Evolutionary conservation across 2,329 filamentous ascomycete species (phyloP).

Genomic region (Penicillium janthinellum): DNA sequence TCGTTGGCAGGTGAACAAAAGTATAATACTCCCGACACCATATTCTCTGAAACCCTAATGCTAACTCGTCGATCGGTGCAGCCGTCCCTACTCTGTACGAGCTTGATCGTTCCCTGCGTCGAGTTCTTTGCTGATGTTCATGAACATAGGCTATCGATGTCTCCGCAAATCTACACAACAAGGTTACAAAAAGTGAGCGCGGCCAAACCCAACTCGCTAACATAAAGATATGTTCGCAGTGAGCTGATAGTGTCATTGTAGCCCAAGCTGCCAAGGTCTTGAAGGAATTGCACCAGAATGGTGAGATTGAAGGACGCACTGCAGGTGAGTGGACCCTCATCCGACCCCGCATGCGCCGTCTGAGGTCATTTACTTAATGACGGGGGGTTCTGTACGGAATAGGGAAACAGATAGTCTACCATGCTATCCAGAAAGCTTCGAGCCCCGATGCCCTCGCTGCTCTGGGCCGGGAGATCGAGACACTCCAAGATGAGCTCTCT

Average conservation of each 20-base stretch:
- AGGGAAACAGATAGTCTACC: conserved; percentile 66
- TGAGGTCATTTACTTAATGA: not conserved
- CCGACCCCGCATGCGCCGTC: not conserved
- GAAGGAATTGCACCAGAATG: conserved; percentile 63
- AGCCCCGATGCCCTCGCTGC: conserved; percentile 52
- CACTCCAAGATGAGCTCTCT: conserved; percentile 50
- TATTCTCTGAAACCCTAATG: not conserved
- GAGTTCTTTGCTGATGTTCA: not conserved
- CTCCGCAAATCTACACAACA: conserved; percentile 63
- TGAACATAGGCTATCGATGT: conserved; percentile 56
- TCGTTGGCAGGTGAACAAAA: conserved; percentile 50
- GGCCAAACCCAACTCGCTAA: not conserved
- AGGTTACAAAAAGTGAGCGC: conserved; percentile 56
- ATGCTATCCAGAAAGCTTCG: conserved; percentile 55
- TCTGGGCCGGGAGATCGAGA: conserved; percentile 53
- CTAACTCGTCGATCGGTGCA: conserved; percentile 27
- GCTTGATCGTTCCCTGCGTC: not conserved
- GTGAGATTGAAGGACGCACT: conserved; percentile 59
- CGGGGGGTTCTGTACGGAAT: conserved; percentile 3
- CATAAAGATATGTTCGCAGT: not conserved
- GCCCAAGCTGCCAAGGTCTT: conserved; percentile 62
- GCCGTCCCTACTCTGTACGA: conserved; percentile 57
- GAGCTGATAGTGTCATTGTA: not conserved
- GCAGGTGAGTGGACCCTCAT: conserved; percentile 46
- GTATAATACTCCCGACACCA: conserved; percentile 31